Percentiles rank a stretch among this genome's conserved stretches.
These are phyloP conservation scores for Chalaropsis thielavioides DNA, from an alignment of 2,329 filamentous ascomycete genomes.

Conservation along the genomic window DNA sequence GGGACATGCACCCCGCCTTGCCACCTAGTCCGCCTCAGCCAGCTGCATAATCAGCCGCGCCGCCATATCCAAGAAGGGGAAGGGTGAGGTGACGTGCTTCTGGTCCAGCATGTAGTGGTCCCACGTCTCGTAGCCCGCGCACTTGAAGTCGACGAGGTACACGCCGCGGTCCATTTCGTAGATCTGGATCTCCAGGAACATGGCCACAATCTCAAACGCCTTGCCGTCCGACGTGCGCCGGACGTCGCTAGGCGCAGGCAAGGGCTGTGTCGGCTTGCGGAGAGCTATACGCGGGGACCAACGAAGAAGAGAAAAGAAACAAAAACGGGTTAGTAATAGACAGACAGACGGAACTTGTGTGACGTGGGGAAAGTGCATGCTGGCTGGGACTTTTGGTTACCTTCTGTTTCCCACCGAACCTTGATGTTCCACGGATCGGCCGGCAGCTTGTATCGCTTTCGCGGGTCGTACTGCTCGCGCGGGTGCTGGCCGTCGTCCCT, in stretches of 20 bases:
- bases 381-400: conserved; percentile 30
- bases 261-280: conserved; percentile 13
- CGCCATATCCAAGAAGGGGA: conserved; percentile 89
- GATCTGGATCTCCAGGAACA: conserved; percentile 91
- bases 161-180: conserved; percentile 87
- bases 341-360: background rate
- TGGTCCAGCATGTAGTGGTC: conserved; percentile 67
- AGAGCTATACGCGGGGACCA: background rate
- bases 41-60: conserved; percentile 86
- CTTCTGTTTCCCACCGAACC: conserved; percentile 73
- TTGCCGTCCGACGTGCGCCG: conserved; percentile 26
- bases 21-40: conserved; percentile 54
- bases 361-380: background rate
- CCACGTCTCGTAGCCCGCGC: conserved; percentile 78
- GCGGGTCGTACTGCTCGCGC: conserved; percentile 32
- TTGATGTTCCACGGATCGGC: conserved; percentile 92
- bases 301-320: background rate
- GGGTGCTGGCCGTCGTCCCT: conserved; percentile 31
- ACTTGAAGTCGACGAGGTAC: conserved; percentile 97
- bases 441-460: conserved; percentile 63
- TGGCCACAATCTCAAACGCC: conserved; percentile 54
- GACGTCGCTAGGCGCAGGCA: conserved; percentile 6
- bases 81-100: conserved; percentile 89
- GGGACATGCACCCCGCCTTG: background rate
- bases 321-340: background rate